Evolutionary conservation across 306 rosid genomes (phyloP).

Genomic region (Gleditsia sinensis): DNA sequence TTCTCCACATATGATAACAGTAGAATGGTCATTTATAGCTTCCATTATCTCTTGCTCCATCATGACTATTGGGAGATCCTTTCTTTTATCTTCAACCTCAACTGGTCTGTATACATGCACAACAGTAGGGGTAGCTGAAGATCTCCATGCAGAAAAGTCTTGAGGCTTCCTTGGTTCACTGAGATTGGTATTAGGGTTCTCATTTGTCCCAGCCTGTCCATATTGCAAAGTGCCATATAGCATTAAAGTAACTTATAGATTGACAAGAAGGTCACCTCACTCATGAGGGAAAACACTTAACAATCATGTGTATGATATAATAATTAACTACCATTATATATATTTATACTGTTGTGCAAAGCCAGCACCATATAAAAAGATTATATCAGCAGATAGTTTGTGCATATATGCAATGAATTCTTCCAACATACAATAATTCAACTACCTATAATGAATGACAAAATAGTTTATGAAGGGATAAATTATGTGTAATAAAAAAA

Average conservation of each 20-base stretch:
- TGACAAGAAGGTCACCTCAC: conserved; percentile 4
- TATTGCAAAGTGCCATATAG: conserved; percentile 26
- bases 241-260: conserved; percentile 16
- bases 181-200: conserved; percentile 27
- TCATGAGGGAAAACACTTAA: conserved; percentile 6
- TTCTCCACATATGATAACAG: conserved; percentile 91
- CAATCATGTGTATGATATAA: not conserved
- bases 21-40: conserved; percentile 72
- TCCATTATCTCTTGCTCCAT: conserved; percentile 99
- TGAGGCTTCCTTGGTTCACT: conserved; percentile 35
- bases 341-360: not conserved
- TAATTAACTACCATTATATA: not conserved
- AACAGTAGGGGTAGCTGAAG: conserved; percentile 58
- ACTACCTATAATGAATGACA: not conserved
- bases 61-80: conserved; percentile 94
- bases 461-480: not conserved
- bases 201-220: conserved; percentile 53
- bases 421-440: conserved; percentile 6
- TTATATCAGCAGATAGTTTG: not conserved
- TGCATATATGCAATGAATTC: not conserved
- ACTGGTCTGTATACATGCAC: conserved; percentile 75
- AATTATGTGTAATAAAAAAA: not conserved
- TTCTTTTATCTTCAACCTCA: conserved; percentile 74
- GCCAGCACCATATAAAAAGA: not conserved
- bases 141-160: conserved; percentile 33